These are phyloP conservation scores for Paecilomyces variotii DNA, from an alignment of 2,329 filamentous ascomycete species.

Conservation along the genomic window DNA sequence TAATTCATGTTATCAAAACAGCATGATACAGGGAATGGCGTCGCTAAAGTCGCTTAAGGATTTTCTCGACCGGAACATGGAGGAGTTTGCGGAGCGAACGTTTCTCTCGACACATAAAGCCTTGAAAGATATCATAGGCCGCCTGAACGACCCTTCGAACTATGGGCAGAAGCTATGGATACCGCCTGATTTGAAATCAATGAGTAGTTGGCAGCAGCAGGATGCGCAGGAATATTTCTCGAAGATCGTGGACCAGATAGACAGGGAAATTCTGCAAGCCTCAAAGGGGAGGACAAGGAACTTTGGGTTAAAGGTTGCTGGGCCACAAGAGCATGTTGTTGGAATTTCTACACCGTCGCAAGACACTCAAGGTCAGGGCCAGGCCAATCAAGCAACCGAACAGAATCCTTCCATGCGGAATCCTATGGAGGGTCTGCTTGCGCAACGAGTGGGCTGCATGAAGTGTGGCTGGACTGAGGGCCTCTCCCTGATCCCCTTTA, in stretches of 20 bases:
- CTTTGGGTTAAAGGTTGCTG: slow-evolving; percentile 32
- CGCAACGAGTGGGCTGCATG: slow-evolving; percentile 82
- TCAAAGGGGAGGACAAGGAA: slow-evolving; percentile 37
- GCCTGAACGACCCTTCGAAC: slow-evolving; percentile 61
- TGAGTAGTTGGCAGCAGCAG: slow-evolving; percentile 94
- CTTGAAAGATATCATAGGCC: slow-evolving; percentile 59
- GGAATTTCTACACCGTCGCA: slow-evolving; percentile 12
- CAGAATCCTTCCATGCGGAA: slow-evolving; percentile 46
- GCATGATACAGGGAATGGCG: slow-evolving; percentile 76
- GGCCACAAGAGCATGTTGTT: slow-evolving; percentile 26
- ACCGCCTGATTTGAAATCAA: slow-evolving; percentile 71
- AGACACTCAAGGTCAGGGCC: slow-evolving; percentile 7
- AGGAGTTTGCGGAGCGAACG: slow-evolving; percentile 27
- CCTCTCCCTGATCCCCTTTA: slow-evolving; percentile 84
- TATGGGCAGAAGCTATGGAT: slow-evolving; percentile 76
- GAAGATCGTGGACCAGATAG: slow-evolving; percentile 75
- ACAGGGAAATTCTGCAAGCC: slow-evolving; percentile 61
- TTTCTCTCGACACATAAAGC: slow-evolving; percentile 43
- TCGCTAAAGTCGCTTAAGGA: slow-evolving; percentile 61
- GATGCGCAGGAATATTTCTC: slow-evolving; percentile 97
- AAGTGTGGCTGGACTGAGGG: slow-evolving; percentile 81
- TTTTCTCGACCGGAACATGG: slow-evolving; percentile 50
- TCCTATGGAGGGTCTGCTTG: slow-evolving; percentile 78
- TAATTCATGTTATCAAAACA: slow-evolving; percentile 98
- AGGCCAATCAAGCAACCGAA: slow-evolving; percentile 9